Percentiles rank a stretch among this genome's conserved stretches.
Evolutionary conservation across 805 yeast genomes (phyloP).

Genomic region (Ogataea minuta): DNA sequence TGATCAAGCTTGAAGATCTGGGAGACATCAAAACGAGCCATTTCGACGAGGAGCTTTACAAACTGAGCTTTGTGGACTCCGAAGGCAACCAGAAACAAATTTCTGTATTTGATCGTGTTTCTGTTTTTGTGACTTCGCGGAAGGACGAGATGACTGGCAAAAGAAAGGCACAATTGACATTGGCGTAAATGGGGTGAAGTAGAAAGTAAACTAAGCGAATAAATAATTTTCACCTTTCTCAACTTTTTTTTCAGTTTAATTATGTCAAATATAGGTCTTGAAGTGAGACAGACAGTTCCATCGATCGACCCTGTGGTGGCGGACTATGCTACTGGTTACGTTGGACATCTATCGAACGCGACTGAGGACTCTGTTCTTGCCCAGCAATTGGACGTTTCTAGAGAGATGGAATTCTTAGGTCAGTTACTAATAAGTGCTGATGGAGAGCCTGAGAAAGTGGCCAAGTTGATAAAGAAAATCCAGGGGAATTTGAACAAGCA

Average conservation of each 20-base stretch:
- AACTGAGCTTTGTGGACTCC: constrained; percentile 52
- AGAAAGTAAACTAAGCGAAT: not conserved
- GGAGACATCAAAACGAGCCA: constrained; percentile 61
- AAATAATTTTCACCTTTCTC: not conserved
- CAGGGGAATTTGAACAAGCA: constrained; percentile 49
- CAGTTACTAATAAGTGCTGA: constrained; percentile 78
- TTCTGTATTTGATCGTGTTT: constrained; percentile 78
- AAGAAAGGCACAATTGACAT: constrained; percentile 78
- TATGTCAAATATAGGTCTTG: constrained; percentile 41
- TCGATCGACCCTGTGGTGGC: constrained; percentile 81
- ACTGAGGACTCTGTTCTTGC: constrained; percentile 83
- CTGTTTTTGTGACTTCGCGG: constrained; percentile 77
- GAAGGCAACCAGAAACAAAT: constrained; percentile 40
- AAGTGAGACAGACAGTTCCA: constrained; percentile 84
- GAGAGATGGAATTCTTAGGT: constrained; percentile 67
- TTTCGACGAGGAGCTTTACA: constrained; percentile 77
- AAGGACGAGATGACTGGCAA: constrained; percentile 88
- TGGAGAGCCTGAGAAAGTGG: constrained; percentile 59
- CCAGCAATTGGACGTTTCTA: constrained; percentile 61
- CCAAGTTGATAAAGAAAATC: constrained; percentile 44
- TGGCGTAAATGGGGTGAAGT: constrained; percentile 37
- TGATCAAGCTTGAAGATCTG: constrained; percentile 76
- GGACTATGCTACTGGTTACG: constrained; percentile 90
- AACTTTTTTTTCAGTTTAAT: not conserved
- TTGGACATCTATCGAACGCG: constrained; percentile 72